Base-by-base conservation (phyloP, 768 basidiomycete species). In the Leccinum disarticulatum region DNA sequence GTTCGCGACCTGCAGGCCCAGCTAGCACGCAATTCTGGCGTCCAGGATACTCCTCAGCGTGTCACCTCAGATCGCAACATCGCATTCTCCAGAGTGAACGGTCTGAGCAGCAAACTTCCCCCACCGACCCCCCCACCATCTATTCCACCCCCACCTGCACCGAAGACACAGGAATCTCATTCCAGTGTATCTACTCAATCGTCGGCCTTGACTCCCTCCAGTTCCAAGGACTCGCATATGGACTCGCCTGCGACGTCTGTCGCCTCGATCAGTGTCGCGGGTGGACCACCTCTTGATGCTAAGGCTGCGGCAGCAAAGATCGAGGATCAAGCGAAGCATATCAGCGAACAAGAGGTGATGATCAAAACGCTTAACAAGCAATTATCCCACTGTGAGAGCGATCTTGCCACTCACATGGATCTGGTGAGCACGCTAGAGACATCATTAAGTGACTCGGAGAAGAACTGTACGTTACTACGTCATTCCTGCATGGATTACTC, bases 331-430 rank as follows among this genome's bases (percentile, higher is more conserved):
- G 73, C 83, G 19, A 90, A 88, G 67, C 86, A 83, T 50, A 76
- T 94, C 38, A 90, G 86, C 13, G 93, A 95, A 77, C 90, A 93
- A 70, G 90, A 93, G 65, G 84, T 81, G 54, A 95, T 93, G 89
- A 92, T 96, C 77, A 91, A 92, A 75, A 94, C 91, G 25, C 82
- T 97, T 62, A 95, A 94, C 75, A 95, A 96, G 73, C 93, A 95
- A 73, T 73, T 97, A 52, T 87, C 86, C n/a, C 94, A 96, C 72
- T 95, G 93, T 69, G 95, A 97, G 76, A 84, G 82, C 61, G 94
- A 97, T 74, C 79, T 95, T 63, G 91, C 95, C 66, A 87, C 90
- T 28, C 93, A 95, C 68, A 93, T 94, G 83, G 92, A 96, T 71
- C 83, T 94, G 55, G 92, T 94, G 61, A 82, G 77, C 62, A 91